phyloP scores from a whole-genome alignment of 2,329 filamentous ascomycete species.

The Pyrenophora graminea region DNA sequence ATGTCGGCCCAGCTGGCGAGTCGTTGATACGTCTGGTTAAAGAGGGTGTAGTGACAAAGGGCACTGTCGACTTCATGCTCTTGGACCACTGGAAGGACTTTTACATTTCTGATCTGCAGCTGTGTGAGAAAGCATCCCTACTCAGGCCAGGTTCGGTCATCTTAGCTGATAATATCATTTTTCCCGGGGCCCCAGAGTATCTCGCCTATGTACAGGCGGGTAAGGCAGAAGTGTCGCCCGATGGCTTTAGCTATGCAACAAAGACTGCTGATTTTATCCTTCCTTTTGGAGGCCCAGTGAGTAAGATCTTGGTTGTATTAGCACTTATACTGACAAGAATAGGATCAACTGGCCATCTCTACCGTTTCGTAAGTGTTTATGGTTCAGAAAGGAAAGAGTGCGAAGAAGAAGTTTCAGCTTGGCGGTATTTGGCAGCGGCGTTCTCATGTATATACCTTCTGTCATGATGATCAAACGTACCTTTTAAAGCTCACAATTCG shows the following conservation, averaged over 20 bases:
- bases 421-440: too few species aligned
- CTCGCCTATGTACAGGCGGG: slow-evolving; percentile 1
- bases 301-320: neutral
- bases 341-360: neutral
- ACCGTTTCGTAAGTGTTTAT: neutral
- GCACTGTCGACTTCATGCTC: neutral
- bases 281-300: slow-evolving; percentile 1
- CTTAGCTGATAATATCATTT: neutral
- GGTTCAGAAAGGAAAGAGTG: too few species aligned
- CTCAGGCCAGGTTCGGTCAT: neutral
- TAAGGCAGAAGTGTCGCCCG: neutral
- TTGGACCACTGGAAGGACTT: slow-evolving; percentile 3
- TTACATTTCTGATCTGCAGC: neutral
- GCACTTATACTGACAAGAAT: neutral
- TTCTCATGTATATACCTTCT: too few species aligned
- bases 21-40: neutral
- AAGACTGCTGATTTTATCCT: neutral
- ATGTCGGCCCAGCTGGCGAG: neutral
- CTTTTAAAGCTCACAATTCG: too few species aligned
- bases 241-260: neutral
- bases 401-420: neutral
- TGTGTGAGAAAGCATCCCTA: neutral
- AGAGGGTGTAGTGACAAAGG: neutral
- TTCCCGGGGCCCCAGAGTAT: neutral
- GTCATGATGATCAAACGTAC: too few species aligned